Conservation (phyloP, 352 stramenopile genomes). For the Pythium guiyangense region DNA sequence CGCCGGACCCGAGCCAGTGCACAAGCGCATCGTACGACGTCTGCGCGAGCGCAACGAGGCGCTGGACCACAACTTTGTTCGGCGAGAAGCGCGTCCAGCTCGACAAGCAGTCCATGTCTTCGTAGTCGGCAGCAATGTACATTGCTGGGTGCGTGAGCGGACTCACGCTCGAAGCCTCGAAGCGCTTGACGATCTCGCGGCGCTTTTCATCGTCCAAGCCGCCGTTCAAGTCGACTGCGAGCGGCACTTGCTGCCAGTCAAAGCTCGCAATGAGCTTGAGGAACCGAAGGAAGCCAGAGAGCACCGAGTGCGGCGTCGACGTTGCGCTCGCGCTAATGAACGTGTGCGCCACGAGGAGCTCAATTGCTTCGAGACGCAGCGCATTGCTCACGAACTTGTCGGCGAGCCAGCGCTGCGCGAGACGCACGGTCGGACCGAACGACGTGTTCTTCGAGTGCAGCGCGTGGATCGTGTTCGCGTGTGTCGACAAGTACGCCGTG, state of each 20-base stretch:
- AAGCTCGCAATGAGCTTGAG: constrained; percentile 67
- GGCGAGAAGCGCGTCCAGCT: constrained; percentile 74
- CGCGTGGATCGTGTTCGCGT: constrained; percentile 69
- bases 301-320: constrained; percentile 60
- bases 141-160: constrained; percentile 55
- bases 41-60: constrained; percentile 56
- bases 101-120: constrained; percentile 73
- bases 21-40: constrained; percentile 48
- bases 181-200: constrained; percentile 68
- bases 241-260: constrained; percentile 68
- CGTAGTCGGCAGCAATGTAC: constrained; percentile 78
- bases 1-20: constrained; percentile 52
- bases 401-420: constrained; percentile 80
- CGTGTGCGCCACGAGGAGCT: constrained; percentile 74
- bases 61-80: constrained; percentile 60
- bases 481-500: constrained; percentile 53
- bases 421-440: constrained; percentile 72
- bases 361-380: constrained; percentile 62
- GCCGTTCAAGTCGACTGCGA: constrained; percentile 72
- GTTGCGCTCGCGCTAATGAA: constrained; percentile 51
- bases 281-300: constrained; percentile 79
- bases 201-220: constrained; percentile 54
- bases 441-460: constrained; percentile 76
- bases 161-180: constrained; percentile 65
- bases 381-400: constrained; percentile 75